phyloP scores from a whole-genome alignment of 78 protist species.

The Dictyostelium capitatum region DNA sequence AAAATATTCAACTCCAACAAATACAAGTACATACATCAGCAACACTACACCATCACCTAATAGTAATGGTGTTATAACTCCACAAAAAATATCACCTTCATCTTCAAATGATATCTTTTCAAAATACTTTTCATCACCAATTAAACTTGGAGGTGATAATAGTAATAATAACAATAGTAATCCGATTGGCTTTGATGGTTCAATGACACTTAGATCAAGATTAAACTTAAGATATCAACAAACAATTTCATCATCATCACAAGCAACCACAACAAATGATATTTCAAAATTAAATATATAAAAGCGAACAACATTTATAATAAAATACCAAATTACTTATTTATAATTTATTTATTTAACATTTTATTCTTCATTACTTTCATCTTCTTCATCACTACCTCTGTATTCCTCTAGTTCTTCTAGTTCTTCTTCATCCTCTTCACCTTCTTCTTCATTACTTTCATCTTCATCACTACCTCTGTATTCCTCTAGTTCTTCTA shows the following conservation, averaged over 20 bases:
- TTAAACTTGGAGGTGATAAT: neutral
- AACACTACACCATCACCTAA: neutral
- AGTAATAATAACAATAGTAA: neutral
- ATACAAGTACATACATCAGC: neutral
- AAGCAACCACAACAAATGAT: neutral
- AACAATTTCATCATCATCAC: neutral
- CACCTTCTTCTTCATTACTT: no score
- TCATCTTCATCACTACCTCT: no score
- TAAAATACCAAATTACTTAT: no score
- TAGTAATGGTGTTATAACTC: neutral
- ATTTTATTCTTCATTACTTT: no score
- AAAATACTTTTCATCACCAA: constrained; percentile 21
- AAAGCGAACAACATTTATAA: no score
- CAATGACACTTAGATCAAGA: constrained; percentile 15
- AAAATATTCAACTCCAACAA: no score
- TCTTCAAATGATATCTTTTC: constrained; percentile 12
- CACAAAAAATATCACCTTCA: neutral
- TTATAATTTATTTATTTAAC: no score
- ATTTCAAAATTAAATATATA: no score
- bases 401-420: no score
- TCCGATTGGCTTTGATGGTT: neutral
- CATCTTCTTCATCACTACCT: no score
- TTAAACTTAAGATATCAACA: neutral
- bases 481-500: no score
- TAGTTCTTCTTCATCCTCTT: no score